phyloP scores from a whole-genome alignment of 2,329 filamentous ascomycete genomes.

The Epicoccum sorghinum region DNA sequence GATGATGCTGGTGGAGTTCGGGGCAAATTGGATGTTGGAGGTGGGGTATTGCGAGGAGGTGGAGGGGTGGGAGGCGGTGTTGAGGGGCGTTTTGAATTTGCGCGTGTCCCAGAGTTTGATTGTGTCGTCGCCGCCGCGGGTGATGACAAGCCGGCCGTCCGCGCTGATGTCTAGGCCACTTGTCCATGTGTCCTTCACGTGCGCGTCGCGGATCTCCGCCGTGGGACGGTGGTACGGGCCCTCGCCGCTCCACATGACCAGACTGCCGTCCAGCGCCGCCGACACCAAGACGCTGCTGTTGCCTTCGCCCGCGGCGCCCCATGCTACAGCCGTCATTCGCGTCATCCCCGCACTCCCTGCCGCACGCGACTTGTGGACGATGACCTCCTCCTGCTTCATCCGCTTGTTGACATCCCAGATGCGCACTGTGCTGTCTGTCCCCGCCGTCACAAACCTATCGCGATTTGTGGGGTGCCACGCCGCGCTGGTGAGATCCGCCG shows the following conservation, averaged over 20 bases:
- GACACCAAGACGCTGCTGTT: constrained; percentile 78
- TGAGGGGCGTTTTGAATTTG: constrained; percentile 90
- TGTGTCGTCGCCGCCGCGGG: constrained; percentile 85
- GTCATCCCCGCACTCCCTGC: constrained; percentile 87
- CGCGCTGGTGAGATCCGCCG: constrained; percentile 87
- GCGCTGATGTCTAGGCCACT: constrained; percentile 88
- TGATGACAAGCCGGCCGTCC: constrained; percentile 89
- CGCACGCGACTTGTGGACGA: constrained; percentile 94
- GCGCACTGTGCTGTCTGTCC: constrained; percentile 90
- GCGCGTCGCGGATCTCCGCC: constrained; percentile 83
- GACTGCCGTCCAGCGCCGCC: constrained; percentile 83
- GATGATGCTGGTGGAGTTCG: constrained; percentile 81
- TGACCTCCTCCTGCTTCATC: constrained; percentile 86
- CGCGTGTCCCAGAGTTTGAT: constrained; percentile 98
- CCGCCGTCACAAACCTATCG: constrained; percentile 86
- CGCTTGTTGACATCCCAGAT: constrained; percentile 98
- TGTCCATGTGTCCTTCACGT: constrained; percentile 85
- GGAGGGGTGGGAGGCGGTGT: constrained; percentile 77
- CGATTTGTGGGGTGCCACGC: constrained; percentile 89
- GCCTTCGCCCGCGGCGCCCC: constrained; percentile 79
- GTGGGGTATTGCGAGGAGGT: constrained; percentile 84
- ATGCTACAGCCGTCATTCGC: constrained; percentile 90
- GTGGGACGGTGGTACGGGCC: constrained; percentile 83
- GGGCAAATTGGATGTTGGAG: constrained; percentile 87
- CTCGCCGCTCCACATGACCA: constrained; percentile 91